Percentiles rank a stretch among this genome's conserved stretches.
These are phyloP conservation scores for Cornus suecica DNA, from an alignment of 148 eudicot species.

Conservation along the genomic window DNA sequence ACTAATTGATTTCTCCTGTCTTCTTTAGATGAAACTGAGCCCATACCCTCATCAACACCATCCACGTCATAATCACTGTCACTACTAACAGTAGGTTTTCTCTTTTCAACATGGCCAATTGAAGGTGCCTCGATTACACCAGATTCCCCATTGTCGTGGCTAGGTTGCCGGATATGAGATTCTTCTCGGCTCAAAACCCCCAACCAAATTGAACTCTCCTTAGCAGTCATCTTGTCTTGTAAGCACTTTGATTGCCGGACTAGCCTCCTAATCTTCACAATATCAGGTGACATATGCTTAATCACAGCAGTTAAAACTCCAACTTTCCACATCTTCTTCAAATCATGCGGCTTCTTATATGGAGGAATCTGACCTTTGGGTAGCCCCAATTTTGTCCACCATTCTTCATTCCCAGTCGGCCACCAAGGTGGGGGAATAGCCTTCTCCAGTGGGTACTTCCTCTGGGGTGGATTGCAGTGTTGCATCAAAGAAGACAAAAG, in stretches of 20 bases:
- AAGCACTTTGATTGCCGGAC: constrained; percentile 84
- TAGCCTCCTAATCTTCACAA: constrained; percentile 77
- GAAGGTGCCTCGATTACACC: constrained; percentile 54
- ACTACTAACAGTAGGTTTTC: constrained; percentile 51
- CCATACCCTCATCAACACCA: constrained; percentile 54
- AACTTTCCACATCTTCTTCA: constrained; percentile 98
- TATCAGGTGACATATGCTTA: constrained; percentile 93
- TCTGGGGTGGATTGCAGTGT: constrained; percentile 90
- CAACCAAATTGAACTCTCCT: constrained; percentile 93
- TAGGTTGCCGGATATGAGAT: constrained; percentile 50
- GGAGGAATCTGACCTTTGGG: constrained; percentile 73
- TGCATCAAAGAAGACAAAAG: constrained; percentile 94
- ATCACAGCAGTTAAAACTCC: constrained; percentile 90
- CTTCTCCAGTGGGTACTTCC: constrained; percentile 85
- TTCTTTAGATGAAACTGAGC: constrained; percentile 72
- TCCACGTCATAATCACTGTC: constrained; percentile 95
- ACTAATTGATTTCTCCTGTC: constrained; percentile 37
- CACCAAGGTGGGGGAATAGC: constrained; percentile 93
- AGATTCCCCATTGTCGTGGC: constrained; percentile 69
- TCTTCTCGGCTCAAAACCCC: constrained; percentile 83
- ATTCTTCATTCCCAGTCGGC: constrained; percentile 83
- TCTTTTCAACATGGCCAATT: constrained; percentile 46
- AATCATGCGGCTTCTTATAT: constrained; percentile 91
- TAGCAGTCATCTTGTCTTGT: constrained; percentile 98
- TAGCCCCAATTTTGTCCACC: constrained; percentile 72